These are phyloP conservation scores for Wallacemonas rigidus DNA, from an alignment of 208 protist species.

Conservation along the genomic window DNA sequence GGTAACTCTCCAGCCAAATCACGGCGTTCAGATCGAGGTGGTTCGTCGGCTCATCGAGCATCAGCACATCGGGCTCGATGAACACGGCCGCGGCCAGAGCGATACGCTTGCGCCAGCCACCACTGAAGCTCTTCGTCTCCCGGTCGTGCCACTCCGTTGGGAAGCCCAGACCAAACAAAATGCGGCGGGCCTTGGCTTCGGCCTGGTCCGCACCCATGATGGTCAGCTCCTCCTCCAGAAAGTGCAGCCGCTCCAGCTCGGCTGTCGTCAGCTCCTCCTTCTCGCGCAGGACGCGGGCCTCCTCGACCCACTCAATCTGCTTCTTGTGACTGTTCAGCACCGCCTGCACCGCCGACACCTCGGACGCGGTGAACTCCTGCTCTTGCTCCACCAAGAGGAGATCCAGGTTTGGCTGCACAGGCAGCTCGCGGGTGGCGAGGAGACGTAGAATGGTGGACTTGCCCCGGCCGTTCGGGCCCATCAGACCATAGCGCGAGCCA, in stretches of 20 bases:
- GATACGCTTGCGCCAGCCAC: conserved; percentile 94
- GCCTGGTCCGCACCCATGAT: conserved; percentile 93
- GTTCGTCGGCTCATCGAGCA: conserved; percentile 98
- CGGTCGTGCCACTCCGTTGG: conserved; percentile 91
- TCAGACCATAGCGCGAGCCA: conserved; percentile 94
- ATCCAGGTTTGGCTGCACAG: conserved; percentile 91
- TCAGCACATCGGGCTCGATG: conserved; percentile 93
- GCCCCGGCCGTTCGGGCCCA: conserved; percentile 96
- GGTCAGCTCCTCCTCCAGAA: conserved; percentile 92
- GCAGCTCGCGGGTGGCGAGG: conserved; percentile 74
- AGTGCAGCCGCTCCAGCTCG: conserved; percentile 82
- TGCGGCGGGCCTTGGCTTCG: conserved; percentile 80
- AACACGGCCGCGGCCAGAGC: conserved; percentile 95
- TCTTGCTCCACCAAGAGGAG: conserved; percentile 98
- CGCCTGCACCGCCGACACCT: conserved; percentile 75
- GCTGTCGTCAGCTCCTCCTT: conserved; percentile 62
- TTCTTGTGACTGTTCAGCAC: conserved; percentile 93
- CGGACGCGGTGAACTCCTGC: conserved; percentile 90
- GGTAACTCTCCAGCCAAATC: conserved; percentile 95
- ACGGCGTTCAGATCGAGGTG: conserved; percentile 96
- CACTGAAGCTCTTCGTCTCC: conserved; percentile 87
- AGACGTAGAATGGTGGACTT: conserved; percentile 95
- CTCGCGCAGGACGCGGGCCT: conserved; percentile 67
- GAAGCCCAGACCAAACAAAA: conserved; percentile 94
- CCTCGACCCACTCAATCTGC: conserved; percentile 73